Base-by-base conservation (phyloP, 2,329 filamentous ascomycete species). In the Beauveria scarabaeidicola region DNA sequence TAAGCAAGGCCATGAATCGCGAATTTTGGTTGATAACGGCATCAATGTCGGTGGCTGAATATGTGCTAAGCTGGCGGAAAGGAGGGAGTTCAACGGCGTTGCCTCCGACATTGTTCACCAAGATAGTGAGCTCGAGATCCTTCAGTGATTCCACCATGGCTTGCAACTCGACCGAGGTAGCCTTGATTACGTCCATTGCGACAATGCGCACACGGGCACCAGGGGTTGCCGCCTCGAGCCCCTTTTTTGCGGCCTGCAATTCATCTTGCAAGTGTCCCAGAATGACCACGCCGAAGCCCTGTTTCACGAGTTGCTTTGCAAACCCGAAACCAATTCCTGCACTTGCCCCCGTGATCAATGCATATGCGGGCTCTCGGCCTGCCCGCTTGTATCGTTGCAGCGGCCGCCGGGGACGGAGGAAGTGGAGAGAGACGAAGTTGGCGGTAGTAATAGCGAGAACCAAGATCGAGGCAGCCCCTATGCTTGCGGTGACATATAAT, bases 121-220 rank as follows among this genome's bases (percentile, higher is more conserved):
- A 51, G 6, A 51, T 36, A 3, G 47, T 32, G 15, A 51, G 11
- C 8, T 32, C n/a, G 25, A 51, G n/a, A n/a, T 36, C 17, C n/a
- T 51, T 51, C 9, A 36, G 10, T 13, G 29, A 19, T 5, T 51
- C 15, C 15, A 51, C 27, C 25, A 51, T 19, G 2, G 15, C 47
- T 21, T 51, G 10, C n/a, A 51, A n/a, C n/a, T 51, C n/a, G 13
- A 21, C 8, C 8, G 47, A 9, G 2, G 27, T 51, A 5, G 47
- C 47, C 23, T 27, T 50, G 7, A 73, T 67, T 27, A 67, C 66
- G 62, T 72, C 64, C 56, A 71, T 64, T 43, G 70, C 65, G 43
- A 73, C 54, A 50, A 61, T 68, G 60, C 64, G 67, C 58, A 72
- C 66, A 21, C 65, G 64, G 44, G 64, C 63, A 46, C 52, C 61